Conservation (phyloP, 2,329 filamentous ascomycete genomes). For the Aspergillus persii region DNA sequence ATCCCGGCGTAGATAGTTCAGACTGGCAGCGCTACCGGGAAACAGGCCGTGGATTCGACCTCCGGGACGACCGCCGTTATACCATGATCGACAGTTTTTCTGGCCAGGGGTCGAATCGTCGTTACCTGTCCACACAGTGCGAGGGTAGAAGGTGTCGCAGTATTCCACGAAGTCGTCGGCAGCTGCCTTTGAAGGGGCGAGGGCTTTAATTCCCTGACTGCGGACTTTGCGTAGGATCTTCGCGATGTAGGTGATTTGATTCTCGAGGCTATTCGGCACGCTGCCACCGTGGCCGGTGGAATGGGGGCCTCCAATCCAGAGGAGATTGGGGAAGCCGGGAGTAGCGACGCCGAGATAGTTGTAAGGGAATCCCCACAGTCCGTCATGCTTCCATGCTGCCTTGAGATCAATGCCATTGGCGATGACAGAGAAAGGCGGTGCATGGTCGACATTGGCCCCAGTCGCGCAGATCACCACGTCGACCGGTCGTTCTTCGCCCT, state of each 20-base stretch:
- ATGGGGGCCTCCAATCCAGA: constrained; percentile 64
- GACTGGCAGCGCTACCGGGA: constrained; percentile 65
- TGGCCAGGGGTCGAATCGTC: constrained; percentile 39
- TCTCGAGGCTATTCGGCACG: constrained; percentile 66
- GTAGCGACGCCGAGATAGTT: constrained; percentile 65
- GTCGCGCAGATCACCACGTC: constrained; percentile 69
- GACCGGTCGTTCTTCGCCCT: constrained; percentile 57
- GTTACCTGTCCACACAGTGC: constrained; percentile 45
- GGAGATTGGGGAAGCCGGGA: constrained; percentile 65
- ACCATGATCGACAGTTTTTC: constrained; percentile 69
- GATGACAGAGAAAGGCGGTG: constrained; percentile 60
- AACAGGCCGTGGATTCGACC: constrained; percentile 66
- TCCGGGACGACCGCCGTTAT: constrained; percentile 64
- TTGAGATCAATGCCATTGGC: constrained; percentile 55
- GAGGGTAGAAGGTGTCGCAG: constrained; percentile 51
- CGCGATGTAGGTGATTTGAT: constrained; percentile 63
- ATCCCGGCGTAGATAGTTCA: constrained; percentile 57
- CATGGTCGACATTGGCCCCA: constrained; percentile 60
- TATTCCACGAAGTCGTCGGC: constrained; percentile 55
- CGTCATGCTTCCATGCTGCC: constrained; percentile 56
- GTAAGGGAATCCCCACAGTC: constrained; percentile 61
- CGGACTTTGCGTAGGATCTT: constrained; percentile 66
- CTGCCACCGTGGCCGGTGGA: constrained; percentile 62
- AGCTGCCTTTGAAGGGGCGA: constrained; percentile 57
- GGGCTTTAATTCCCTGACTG: constrained; percentile 63